Evolutionary conservation across 2,329 filamentous ascomycete species (phyloP).

Genomic region (Fusarium sp.): DNA sequence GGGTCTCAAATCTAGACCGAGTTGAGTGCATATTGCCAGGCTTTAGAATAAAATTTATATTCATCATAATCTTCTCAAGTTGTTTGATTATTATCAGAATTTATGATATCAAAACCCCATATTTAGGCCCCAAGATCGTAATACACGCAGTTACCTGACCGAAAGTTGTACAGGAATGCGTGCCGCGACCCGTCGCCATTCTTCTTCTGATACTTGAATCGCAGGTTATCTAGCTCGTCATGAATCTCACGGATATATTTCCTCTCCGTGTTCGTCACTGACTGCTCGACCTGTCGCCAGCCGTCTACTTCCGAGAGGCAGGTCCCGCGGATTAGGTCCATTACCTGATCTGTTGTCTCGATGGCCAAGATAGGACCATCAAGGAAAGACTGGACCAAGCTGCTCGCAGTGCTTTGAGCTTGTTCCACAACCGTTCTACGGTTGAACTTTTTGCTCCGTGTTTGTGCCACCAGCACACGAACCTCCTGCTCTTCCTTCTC

Average conservation of each 20-base stretch:
- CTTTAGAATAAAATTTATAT: too few relatives aligned
- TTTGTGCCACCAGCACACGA: conserved; percentile 82
- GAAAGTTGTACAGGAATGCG: conserved; percentile 91
- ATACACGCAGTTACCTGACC: conserved; percentile 83
- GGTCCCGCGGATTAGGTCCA: conserved; percentile 79
- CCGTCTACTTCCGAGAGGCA: conserved; percentile 81
- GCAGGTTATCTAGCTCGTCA: conserved; percentile 75
- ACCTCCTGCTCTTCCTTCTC: conserved; percentile 73
- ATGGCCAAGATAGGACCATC: conserved; percentile 86
- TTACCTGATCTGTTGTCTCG: conserved; percentile 84
- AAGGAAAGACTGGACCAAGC: conserved; percentile 75
- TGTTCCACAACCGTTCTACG: conserved; percentile 87
- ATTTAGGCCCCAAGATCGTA: conserved; percentile 72
- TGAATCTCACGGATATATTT: conserved; percentile 87
- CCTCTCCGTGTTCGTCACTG: conserved; percentile 77
- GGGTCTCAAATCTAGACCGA: not conserved
- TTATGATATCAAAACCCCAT: not conserved
- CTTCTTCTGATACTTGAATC: conserved; percentile 62
- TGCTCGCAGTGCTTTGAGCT: conserved; percentile 66
- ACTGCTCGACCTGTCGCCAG: conserved; percentile 84
- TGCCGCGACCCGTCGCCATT: conserved; percentile 68
- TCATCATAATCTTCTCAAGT: not conserved
- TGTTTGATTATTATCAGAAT: not conserved
- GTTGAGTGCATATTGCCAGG: too few relatives aligned
- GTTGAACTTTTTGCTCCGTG: conserved; percentile 91